phyloP scores from a whole-genome alignment of 306 rosid species.

The Mimosa pudica region DNA sequence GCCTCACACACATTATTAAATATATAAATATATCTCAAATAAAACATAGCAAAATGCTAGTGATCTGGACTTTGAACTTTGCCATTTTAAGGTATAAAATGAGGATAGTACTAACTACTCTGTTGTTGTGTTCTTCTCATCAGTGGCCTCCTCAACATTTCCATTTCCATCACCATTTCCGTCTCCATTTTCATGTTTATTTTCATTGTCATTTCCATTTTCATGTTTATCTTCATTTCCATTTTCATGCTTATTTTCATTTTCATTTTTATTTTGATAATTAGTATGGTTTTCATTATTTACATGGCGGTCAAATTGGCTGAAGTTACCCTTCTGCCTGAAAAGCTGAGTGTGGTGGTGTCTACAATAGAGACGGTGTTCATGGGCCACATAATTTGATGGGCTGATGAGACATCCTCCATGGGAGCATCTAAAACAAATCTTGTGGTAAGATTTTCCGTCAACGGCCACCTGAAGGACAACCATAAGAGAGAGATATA shows the following conservation, averaged over 20 bases:
- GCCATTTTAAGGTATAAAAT: background rate
- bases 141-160: constrained; percentile 38
- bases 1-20: constrained; percentile 31
- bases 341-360: constrained; percentile 93
- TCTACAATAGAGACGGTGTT: constrained; percentile 82
- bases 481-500: no score
- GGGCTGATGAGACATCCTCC: constrained; percentile 94
- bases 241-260: constrained; percentile 31
- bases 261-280: background rate
- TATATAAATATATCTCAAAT: background rate
- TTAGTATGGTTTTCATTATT: background rate
- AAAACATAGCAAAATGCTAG: constrained; percentile 19
- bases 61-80: constrained; percentile 22
- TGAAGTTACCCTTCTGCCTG: constrained; percentile 91
- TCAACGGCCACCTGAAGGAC: constrained; percentile 79
- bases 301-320: constrained; percentile 66
- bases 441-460: constrained; percentile 75
- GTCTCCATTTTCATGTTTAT: no score
- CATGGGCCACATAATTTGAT: constrained; percentile 89
- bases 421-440: constrained; percentile 84
- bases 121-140: constrained; percentile 40
- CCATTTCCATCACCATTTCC: constrained; percentile 2
- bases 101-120: constrained; percentile 30
- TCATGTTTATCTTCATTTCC: background rate
- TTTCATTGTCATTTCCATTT: background rate